Base-by-base conservation (phyloP, 2,329 filamentous ascomycete species). In the Teratosphaeria pseudoeucalypti region DNA sequence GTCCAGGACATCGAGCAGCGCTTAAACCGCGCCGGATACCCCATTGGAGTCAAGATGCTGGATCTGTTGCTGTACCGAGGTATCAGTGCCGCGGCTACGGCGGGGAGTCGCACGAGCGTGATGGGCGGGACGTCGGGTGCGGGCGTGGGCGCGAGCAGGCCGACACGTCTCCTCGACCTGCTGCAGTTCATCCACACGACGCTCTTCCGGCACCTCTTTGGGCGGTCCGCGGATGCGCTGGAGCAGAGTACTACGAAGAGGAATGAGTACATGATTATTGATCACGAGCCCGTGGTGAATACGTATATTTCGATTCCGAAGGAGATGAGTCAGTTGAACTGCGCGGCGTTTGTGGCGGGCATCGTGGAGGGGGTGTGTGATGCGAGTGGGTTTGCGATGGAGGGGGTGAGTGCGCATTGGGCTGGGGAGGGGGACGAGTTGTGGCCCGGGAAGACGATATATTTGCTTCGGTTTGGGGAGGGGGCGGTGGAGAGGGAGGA, bases 231-330 rank as follows among this genome's bases (percentile, higher is more conserved):
- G 32, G 92, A 97, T 76, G 88, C 90, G 19, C 85, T 99, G 60
- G 94, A 99, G 77, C 92, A 94, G 76, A 90, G 86, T 61, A 86
- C 89, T 9, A 84, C 86, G 57, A 92, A 91, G 57, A 87, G 90
- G 9, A 90, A 94, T 67, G 92, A 97, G 78, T 99, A 97, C 80
- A 97, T 99, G 92, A 94, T 99, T 68, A 90, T 92, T 68, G 94
- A 99, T 77, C 97, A 99, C 76, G 94, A 97, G 73, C 94, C 94
- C 26, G 81, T 97, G 56, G 92, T 97, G 47, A 97, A 96, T 75
- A 87, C 88, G 63, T 97, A 94, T 77, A 88, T 99, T 71, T 90
- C 86, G 68, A 88, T 97, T 57, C 94, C 94, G 16, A 88, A 88
- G 70, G 94, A 99, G 76, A 95, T 99, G 89, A 91, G 84, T 75